Base-by-base conservation (phyloP, 208 protist genomes). In the Crithidia fasciculata region DNA sequence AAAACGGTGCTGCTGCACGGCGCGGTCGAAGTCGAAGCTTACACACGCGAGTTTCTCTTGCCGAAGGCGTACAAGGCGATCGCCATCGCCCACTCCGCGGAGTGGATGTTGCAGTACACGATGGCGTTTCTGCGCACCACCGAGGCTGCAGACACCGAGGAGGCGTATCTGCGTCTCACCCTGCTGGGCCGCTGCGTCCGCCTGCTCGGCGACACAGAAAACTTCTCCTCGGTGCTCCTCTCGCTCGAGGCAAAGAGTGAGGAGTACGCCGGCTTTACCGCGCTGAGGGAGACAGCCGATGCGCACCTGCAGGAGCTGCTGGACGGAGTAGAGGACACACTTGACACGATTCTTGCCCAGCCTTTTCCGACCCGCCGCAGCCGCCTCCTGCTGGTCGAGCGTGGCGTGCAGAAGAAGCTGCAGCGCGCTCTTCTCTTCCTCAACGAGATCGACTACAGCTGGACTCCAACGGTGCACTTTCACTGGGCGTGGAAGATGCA, bases 91-190 rank as follows among this genome's bases (percentile, higher is more conserved):
- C 87, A 97, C 67, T 82, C 87, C 8, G 88, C 84, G 41, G 86
- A 92, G 67, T 97, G 92, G 92, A 88, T 95, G 72, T 45, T 94
- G 53, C 89, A 92, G 71, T 97, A 95, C 82, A 95, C 90, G 36
- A 83, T 95, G 68, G 80, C 76, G 28, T 97, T 93, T 64, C 72
- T 97, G 12, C 82, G 86, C 19, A 86, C 88, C 18, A 60, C 91
- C 3, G 9, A 57, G 10, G 75, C 87, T 4, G 44, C 56, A 19
- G 80, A 76, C 59, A 60, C 66, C 47, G 83, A 86, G 47, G 92
- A 96, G 76, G 88, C 90, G 13, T 19, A 83, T 19, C n/a, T 87
- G 44, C 82, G 89, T 8, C 52, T 93, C 6, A 68, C 82, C 44
- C 69, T 97, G 19, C 87, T 94, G n/a, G 82, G 87, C 16, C 80